Evolutionary conservation across 352 stramenopile species (phyloP).

Genomic region (Peronospora belbahrii): DNA sequence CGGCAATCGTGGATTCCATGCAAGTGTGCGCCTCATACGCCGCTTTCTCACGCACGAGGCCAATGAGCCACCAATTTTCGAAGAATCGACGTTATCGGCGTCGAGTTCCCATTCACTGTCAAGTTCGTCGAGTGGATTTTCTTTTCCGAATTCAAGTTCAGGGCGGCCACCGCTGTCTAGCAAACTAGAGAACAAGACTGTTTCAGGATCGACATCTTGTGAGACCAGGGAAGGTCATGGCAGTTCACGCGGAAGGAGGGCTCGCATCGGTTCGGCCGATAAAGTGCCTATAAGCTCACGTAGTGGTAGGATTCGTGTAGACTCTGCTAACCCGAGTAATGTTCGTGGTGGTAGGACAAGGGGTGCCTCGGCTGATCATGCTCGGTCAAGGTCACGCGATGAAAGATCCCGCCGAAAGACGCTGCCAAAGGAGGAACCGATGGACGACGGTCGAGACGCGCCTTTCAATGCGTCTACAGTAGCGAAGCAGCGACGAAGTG

Average conservation of each 20-base stretch:
- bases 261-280: constrained; percentile 30
- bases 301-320: constrained; percentile 11
- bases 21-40: constrained; percentile 58
- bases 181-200: constrained; percentile 41
- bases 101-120: constrained; percentile 19
- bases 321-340: constrained; percentile 8
- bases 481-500: constrained; percentile 40
- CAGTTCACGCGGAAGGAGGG: constrained; percentile 37
- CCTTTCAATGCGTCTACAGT: constrained; percentile 24
- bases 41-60: constrained; percentile 69
- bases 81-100: constrained; percentile 31
- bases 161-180: constrained; percentile 41
- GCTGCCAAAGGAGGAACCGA: constrained; percentile 16
- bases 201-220: constrained; percentile 22
- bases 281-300: constrained; percentile 15
- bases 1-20: constrained; percentile 55
- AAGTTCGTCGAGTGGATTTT: constrained; percentile 24
- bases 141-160: constrained; percentile 23
- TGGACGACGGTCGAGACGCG: constrained; percentile 16
- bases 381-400: constrained; percentile 6
- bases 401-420: constrained; percentile 13
- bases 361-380: constrained; percentile 14
- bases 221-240: constrained; percentile 15
- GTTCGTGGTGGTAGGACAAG: constrained; percentile 11
- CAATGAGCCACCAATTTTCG: constrained; percentile 65